Conservation (phyloP, 208 protist genomes). For the Naegleria fowleri region DNA sequence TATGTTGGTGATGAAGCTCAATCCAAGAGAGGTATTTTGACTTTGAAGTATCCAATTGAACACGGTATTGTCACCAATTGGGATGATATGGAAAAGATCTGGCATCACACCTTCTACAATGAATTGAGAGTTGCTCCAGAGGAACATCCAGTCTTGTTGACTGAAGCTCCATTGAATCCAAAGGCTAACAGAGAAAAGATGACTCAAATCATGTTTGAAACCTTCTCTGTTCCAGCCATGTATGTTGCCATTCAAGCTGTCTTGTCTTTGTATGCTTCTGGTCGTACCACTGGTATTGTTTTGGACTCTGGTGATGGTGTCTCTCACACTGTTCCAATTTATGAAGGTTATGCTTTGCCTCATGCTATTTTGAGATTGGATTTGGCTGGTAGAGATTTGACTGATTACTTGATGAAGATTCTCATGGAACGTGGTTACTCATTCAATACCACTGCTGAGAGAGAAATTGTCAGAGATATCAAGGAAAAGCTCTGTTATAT, state of each 20-base stretch:
- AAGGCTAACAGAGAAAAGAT: constrained; percentile 87
- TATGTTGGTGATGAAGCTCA: constrained; percentile 5
- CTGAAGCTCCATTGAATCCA: constrained; percentile 81
- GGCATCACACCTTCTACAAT: constrained; percentile 98
- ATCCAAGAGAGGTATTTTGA: constrained; percentile 70
- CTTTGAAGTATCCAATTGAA: constrained; percentile 86
- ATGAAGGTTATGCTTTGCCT: constrained; percentile 31
- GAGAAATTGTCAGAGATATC: constrained; percentile 75
- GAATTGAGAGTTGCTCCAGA: constrained; percentile 93
- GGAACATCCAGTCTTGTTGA: constrained; percentile 89
- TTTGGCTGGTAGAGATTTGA: constrained; percentile 83
- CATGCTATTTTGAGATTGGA: constrained; percentile 77
- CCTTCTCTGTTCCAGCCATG: background rate
- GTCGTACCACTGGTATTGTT: background rate
- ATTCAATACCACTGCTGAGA: constrained; percentile 69
- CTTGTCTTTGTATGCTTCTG: background rate
- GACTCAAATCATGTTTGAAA: constrained; percentile 65
- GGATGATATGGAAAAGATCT: constrained; percentile 97
- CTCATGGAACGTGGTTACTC: constrained; percentile 67
- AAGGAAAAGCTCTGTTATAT: constrained; percentile 76
- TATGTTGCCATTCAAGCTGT: background rate
- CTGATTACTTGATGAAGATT: constrained; percentile 86
- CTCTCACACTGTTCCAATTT: background rate
- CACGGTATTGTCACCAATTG: constrained; percentile 95
- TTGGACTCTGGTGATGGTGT: background rate